Base-by-base conservation (phyloP, 2,329 filamentous ascomycete species). In the Scedosporium apiospermum region DNA sequence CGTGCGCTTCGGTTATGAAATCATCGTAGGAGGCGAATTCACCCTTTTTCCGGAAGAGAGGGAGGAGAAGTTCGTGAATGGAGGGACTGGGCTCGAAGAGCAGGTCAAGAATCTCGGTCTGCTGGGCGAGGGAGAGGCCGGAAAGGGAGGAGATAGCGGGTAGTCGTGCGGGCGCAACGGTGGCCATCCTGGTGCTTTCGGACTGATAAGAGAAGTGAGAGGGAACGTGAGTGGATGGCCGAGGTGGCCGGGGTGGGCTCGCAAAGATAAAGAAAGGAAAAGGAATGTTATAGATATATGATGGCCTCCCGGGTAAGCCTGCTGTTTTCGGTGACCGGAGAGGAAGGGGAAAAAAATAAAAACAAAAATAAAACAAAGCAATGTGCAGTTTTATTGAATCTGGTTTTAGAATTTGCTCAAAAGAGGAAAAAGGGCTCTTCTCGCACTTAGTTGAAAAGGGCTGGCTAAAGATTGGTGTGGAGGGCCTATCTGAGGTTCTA, bases 11-110 rank as follows among this genome's bases (percentile, higher is more conserved):
- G 57, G 83, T 78, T 69, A 96, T 88, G 6, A 96, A 80, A 42
- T 84, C 80, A 6, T 78, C 66, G 74, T 96, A 97, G 27, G 85
- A 87, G 1, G 76, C 68, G 72, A 91, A 93, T 1, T 55, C 18
- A 16, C 6, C 27, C 27, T 77, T 73, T 9, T 69, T 68, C 49
- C 78, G 79, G n/a, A 96, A 78, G 2, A 88, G 76, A 1, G 89
- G 89, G 5, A 90, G 72, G 16, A 89, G 84, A 14, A 95, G 80
- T 12, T 82, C 79, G 73, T 93, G 91, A 1, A 97, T 84, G 60
- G 87, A 83, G 0, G 82, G 78, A 62, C 88, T 92, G 16, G 90
- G 90, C 72, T 97, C 93, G 74, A 97, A 96, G 64, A 96, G 86
- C 3, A 87, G 80, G 75, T 96, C 90, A 58, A 96, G 83, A 59